phyloP scores from a whole-genome alignment of 164 flowering plant genomes.

The Amborella trichopoda region DNA sequence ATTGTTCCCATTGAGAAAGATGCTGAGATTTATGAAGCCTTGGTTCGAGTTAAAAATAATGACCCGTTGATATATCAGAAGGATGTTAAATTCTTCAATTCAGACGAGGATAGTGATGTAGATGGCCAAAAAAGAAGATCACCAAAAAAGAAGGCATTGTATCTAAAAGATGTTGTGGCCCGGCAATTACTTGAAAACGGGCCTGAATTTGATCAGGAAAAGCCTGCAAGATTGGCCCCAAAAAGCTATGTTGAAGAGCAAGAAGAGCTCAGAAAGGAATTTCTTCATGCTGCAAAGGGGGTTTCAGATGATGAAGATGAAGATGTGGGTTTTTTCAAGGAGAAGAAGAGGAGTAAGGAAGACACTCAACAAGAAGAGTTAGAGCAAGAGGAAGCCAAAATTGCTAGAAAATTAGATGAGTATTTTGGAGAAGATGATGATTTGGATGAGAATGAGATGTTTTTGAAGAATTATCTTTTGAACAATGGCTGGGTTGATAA shows the following conservation, averaged over 20 bases:
- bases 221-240: constrained; percentile 1
- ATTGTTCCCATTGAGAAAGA: constrained; percentile 15
- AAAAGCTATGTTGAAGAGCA: constrained; percentile 61
- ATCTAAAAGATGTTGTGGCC: constrained; percentile 75
- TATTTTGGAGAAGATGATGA: constrained; percentile 56
- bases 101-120: constrained; percentile 18
- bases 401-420: constrained; percentile 40
- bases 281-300: constrained; percentile 18
- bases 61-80: constrained; percentile 48
- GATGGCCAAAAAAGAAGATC: constrained; percentile 1
- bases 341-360: constrained; percentile 23
- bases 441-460: constrained; percentile 46
- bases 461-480: constrained; percentile 49
- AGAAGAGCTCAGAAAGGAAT: constrained; percentile 29
- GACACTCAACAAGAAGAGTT: too few species aligned
- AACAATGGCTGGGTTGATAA: constrained; percentile 57
- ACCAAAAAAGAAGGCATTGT: constrained; percentile 32
- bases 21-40: constrained; percentile 31
- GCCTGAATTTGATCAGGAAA: constrained; percentile 37
- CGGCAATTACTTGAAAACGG: constrained; percentile 68
- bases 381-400: constrained; percentile 15
- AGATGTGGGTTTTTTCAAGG: constrained; percentile 42
- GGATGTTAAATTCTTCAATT: constrained; percentile 40
- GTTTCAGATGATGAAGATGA: constrained; percentile 25
- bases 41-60: constrained; percentile 43